phyloP scores from a whole-genome alignment of 2,329 filamentous ascomycete genomes.

The Madurella mycetomatis region DNA sequence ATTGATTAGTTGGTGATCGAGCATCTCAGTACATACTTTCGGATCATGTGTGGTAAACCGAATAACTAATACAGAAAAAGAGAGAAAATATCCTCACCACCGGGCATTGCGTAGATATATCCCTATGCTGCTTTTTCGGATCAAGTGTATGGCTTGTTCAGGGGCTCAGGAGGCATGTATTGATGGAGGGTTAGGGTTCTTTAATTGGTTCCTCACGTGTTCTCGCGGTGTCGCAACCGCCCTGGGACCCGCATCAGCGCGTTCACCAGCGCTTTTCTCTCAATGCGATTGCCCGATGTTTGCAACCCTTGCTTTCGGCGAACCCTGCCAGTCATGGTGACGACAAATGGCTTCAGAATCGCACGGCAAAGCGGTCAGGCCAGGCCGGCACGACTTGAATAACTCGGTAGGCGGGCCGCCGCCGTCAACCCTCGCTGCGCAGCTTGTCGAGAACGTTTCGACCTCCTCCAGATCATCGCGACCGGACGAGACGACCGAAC shows the following conservation, averaged over 20 bases:
- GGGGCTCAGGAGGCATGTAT: too few relatives aligned
- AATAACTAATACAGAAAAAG: too few relatives aligned
- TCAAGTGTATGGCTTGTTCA: too few relatives aligned
- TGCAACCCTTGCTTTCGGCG: not conserved
- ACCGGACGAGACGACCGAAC: constrained; percentile 65
- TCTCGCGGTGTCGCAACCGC: not conserved
- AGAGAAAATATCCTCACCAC: too few relatives aligned
- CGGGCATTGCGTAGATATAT: too few relatives aligned
- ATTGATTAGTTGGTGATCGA: not conserved
- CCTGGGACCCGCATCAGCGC: constrained; percentile 1
- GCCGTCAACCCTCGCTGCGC: constrained; percentile 81
- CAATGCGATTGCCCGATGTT: not conserved
- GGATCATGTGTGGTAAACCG: too few relatives aligned
- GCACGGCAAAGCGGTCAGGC: constrained; percentile 17
- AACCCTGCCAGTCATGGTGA: constrained; percentile 12
- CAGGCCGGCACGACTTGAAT: constrained; percentile 12
- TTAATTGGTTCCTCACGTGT: too few relatives aligned
- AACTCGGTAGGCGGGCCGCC: constrained; percentile 37
- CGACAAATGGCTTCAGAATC: constrained; percentile 24
- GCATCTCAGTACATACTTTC: too few relatives aligned
- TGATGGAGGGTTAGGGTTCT: too few relatives aligned
- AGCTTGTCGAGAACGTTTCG: constrained; percentile 77
- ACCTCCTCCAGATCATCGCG: constrained; percentile 50
- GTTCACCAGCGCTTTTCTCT: not conserved
- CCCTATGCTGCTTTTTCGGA: too few relatives aligned